Evolutionary conservation across 495 filamentous ascomycete genomes (phyloP), one percentile per base, ranked within the genome.

Genomic region (Aspergillus cristatus): DNA sequence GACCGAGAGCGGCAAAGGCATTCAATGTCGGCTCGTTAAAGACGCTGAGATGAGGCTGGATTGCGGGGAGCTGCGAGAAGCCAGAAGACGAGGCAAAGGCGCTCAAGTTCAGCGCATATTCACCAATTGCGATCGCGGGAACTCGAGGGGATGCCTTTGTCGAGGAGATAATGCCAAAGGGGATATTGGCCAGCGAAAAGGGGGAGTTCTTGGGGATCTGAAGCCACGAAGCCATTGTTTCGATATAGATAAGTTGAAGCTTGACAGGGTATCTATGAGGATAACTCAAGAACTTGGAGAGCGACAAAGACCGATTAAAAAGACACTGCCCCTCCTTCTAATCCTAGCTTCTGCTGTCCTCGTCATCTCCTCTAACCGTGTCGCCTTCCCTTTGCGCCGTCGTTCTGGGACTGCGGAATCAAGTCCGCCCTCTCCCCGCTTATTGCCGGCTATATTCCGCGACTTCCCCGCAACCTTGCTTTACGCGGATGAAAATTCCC

Each of bases 141-240:
- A 78, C 81, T 3, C 72, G 79, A 24, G 64, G 57, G 2, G 67
- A 55, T 43, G 73, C 60, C 12, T 60, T 50, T 2, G 68, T 43
- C 0, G 79, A 79, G 36, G 65, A 74, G 53, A 95, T 83, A 57
- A 95, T 87, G 45, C 90, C 90, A 57, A 97, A 94, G 12, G 90
- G 90, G 43, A 97, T 81, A 59, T 97, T 95, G 46, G 78, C 70
- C 32, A 97, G 65, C 11, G 88, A 91, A 63, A 97, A 97, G 40
- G 77, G 75, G 32, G 76, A 80, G 45, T 67, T 65, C 32, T 65
- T 51, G 29, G 79, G 74, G 37, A 88, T 79, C 25, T 68, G 54
- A 26, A 87, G 62, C 82, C 82, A 86, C 14, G 76, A 65, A 42
- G 72, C 55, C 78, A 81, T 81, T 35, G 28, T 63, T 44, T 28